These are phyloP conservation scores for Starmerella stigmatis DNA, from an alignment of 805 yeast species.

Conservation along the genomic window DNA sequence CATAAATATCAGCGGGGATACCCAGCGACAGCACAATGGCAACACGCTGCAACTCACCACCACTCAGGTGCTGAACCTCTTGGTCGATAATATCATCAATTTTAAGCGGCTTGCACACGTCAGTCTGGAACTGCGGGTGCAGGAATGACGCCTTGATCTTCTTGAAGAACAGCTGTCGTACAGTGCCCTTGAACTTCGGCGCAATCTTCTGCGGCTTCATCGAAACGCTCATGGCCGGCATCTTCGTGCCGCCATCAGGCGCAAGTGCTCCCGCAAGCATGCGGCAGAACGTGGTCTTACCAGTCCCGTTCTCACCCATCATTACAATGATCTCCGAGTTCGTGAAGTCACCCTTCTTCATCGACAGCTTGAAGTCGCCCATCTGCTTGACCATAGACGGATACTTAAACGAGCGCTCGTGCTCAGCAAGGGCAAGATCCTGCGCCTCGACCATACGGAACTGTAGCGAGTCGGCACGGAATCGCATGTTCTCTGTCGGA, in stretches of 20 bases:
- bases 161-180: conserved; percentile 92
- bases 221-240: conserved; percentile 82
- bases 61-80: conserved; percentile 94
- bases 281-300: conserved; percentile 96
- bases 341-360: conserved; percentile 82
- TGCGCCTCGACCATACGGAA: conserved; percentile 86
- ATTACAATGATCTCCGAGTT: conserved; percentile 94
- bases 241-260: conserved; percentile 70
- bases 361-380: conserved; percentile 83
- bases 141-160: conserved; percentile 89
- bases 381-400: conserved; percentile 82
- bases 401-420: conserved; percentile 64
- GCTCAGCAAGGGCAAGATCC: conserved; percentile 65
- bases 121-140: conserved; percentile 96
- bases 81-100: conserved; percentile 93
- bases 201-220: conserved; percentile 99
- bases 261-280: conserved; percentile 85
- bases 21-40: conserved; percentile 94
- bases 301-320: conserved; percentile 99
- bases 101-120: conserved; percentile 88
- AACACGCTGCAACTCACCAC: conserved; percentile 99
- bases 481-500: conserved; percentile 92
- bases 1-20: conserved; percentile 86
- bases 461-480: conserved; percentile 90
- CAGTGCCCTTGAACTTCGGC: conserved; percentile 97